Evolutionary conservation across 1,284 basidiomycete genomes (phyloP), one percentile per base, ranked within the genome.

Genomic region (Coniferiporia sulphurascens): DNA sequence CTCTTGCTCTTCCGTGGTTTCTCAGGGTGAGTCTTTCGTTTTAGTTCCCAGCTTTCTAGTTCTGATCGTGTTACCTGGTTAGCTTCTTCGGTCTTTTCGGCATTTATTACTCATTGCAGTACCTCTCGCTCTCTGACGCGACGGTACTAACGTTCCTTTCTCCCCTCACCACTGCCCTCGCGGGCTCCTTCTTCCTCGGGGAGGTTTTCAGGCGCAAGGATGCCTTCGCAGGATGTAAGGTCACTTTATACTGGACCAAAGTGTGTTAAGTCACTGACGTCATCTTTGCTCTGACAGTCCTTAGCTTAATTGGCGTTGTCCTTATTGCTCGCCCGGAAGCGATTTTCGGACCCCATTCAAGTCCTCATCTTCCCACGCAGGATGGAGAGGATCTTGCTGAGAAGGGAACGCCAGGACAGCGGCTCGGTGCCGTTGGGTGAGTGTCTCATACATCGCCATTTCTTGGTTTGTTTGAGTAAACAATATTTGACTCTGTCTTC

Each of bases 111-210:
- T 82, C 85, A 1, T 73, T 92, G 10, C 78, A 85, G 61, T 85
- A 81, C 63, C 76, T 89, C 27, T 83, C 86, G 0, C 74, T 93
- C 0, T 87, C 86, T 12, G 91, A 93, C 68, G 83, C 87, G 0
- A 86, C 85, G 0, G 86, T 90, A 13, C 75, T 94, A 53, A 85
- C 84, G 0, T 93, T 93, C 73, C 76, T 95, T 6, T 72, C 81
- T 0, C 92, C 92, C 0, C 78, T 85, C 58, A 76, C 80, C 13
- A 90, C 87, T 0, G 84, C 82, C 0, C 68, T 91, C 17, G 73
- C 86, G 1, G 90, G 85, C 0, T 82, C 81, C 5, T 60, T 91
- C 1, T 75, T 92, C 22, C 74, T 95, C 9, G 78, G 80, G 15
- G 91, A 94, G 68, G 73, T 70, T 0, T 83, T 89, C 63, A 79